Base-by-base conservation (phyloP, 2,329 filamentous ascomycete genomes). In the Cercospora beticola region DNA sequence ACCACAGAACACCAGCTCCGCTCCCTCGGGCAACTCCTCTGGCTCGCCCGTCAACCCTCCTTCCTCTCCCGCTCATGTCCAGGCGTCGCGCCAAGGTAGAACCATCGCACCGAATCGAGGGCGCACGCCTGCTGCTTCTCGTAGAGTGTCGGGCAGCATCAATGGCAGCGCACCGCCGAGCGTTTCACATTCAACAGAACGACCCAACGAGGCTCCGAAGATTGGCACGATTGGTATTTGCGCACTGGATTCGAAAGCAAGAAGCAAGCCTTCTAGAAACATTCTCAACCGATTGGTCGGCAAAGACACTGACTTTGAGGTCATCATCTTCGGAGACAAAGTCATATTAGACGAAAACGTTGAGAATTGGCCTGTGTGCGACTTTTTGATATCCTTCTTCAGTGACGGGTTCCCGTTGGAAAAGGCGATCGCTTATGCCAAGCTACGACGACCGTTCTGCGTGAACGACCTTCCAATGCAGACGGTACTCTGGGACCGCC, bases 391-490 rank as follows among this genome's bases (percentile, higher is more conserved):
- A 76, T 97, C 94, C 3, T 99, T 99, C 82, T 99, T 98, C 81
- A 98, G 94, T 0, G 94, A 97, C 79, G 95, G 95, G 0, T 99
- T 99, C 74, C 95, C 95, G 0, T 83, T 99, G 58, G 94, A 98
- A 73, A 99, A 99, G 79, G 95, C 96, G 5, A 97, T 99, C 75
- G 92, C 93, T 36, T 99, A 99, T 79, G 92, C 93, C 70, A 93
- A 93, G 76, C 87, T 97, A 10, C 89, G 95, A 66, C 97, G 97
- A 78, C 95, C 95, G 0, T 98, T 97, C 75, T 97, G 94, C 78
- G 94, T 99, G 77, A 99, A 99, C 78, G 94, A 99, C 79, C 85
- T 99, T 54, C 92, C 93, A 0, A 97, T 99, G 93, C 95, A 99
- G 79, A 94, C 96, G 79, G 89, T 99, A 5, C 84, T 99, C 3